Evolutionary conservation across 768 basidiomycete species (phyloP).

Genomic region (Leccinum disarticulatum): DNA sequence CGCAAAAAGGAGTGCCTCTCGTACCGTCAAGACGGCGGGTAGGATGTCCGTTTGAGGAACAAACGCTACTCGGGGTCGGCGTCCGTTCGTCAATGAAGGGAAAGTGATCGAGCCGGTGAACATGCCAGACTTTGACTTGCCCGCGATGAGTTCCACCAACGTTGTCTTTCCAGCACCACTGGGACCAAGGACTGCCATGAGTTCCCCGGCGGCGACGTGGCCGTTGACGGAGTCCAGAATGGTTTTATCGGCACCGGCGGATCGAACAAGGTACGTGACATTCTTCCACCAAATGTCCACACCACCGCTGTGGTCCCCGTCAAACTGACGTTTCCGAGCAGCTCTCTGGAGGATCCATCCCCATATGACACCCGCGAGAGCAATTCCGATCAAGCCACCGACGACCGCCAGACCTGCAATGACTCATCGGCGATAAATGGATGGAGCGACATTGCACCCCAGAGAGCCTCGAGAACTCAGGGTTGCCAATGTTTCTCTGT

Average conservation of each 20-base stretch:
- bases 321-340: slow-evolving; percentile 49
- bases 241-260: slow-evolving; percentile 43
- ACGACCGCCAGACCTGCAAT: too few relatives aligned
- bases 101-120: slow-evolving; percentile 66
- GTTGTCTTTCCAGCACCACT: slow-evolving; percentile 94
- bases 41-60: slow-evolving; percentile 87
- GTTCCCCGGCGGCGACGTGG: slow-evolving; percentile 69
- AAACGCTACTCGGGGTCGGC: slow-evolving; percentile 67
- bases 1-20: slow-evolving; percentile 81
- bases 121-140: slow-evolving; percentile 74
- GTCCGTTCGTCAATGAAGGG: slow-evolving; percentile 35
- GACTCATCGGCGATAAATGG: neutral
- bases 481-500: neutral
- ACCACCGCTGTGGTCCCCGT: slow-evolving; percentile 46
- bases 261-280: slow-evolving; percentile 63
- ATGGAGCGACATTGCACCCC: neutral
- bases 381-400: slow-evolving; percentile 45
- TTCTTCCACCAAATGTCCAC: slow-evolving; percentile 67
- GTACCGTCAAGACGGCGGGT: slow-evolving; percentile 75
- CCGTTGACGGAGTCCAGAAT: slow-evolving; percentile 75
- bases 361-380: slow-evolving; percentile 57
- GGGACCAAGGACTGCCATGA: slow-evolving; percentile 92
- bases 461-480: neutral
- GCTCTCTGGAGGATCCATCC: slow-evolving; percentile 62
- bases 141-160: slow-evolving; percentile 86